Evolutionary conservation across 805 yeast species (phyloP).

Genomic region (Yamadazyma insecticola): DNA sequence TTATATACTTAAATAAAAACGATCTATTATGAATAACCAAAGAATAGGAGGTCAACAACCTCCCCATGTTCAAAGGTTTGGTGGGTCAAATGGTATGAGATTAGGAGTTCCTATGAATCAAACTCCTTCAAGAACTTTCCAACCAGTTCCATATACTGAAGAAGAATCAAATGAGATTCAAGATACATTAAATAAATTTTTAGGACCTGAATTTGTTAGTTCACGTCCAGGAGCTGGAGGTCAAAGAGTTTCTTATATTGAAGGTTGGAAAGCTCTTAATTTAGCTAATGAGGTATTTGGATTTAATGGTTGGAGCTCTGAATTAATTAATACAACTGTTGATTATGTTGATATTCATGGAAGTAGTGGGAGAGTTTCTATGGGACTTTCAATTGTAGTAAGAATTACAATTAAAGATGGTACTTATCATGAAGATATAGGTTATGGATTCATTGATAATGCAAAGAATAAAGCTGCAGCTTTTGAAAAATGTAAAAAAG

Average conservation of each 20-base stretch:
- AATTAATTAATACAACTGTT: slow-evolving; percentile 57
- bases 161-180: slow-evolving; percentile 35
- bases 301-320: slow-evolving; percentile 79
- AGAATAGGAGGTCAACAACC: too few relatives aligned
- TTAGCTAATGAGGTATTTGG: slow-evolving; percentile 81
- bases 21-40: too few relatives aligned
- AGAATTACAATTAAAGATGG: slow-evolving; percentile 77
- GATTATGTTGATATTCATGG: slow-evolving; percentile 67
- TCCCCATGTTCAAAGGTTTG: too few relatives aligned
- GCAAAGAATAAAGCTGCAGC: slow-evolving; percentile 69
- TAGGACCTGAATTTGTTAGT: slow-evolving; percentile 78
- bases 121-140: too few relatives aligned
- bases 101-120: too few relatives aligned
- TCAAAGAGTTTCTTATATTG: slow-evolving; percentile 63
- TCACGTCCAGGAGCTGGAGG: slow-evolving; percentile 75
- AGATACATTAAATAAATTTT: slow-evolving; percentile 27
- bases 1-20: too few relatives aligned
- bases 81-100: too few relatives aligned
- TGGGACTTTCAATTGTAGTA: slow-evolving; percentile 70
- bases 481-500: slow-evolving; percentile 75
- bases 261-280: slow-evolving; percentile 80
- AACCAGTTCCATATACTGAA: slow-evolving; percentile 24
- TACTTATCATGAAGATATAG: slow-evolving; percentile 72
- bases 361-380: slow-evolving; percentile 46
- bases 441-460: slow-evolving; percentile 70